phyloP scores from a whole-genome alignment of 2,329 filamentous ascomycete genomes.

The Diaporthe ilicicola region DNA sequence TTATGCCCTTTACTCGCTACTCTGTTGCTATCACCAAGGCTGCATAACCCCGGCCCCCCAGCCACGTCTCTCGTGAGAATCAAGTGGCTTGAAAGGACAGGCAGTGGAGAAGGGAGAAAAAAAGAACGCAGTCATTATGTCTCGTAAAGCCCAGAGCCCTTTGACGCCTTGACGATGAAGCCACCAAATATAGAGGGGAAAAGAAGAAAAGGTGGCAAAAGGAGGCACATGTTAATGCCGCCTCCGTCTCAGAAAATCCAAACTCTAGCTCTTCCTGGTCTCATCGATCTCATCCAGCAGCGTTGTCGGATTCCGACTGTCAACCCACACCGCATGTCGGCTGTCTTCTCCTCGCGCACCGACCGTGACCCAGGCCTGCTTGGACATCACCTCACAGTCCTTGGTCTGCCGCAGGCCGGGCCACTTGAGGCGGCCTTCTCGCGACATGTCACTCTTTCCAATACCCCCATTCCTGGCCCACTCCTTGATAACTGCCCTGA shows the following conservation, averaged over 20 bases:
- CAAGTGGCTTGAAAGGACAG: neutral
- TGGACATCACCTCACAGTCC: conserved; percentile 60
- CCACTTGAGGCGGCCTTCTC: conserved; percentile 65
- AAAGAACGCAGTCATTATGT: conserved; percentile 16
- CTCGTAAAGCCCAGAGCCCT: conserved; percentile 20
- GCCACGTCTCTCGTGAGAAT: neutral
- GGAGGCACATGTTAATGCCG: neutral
- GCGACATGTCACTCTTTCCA: conserved; percentile 70
- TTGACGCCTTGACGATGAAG: neutral
- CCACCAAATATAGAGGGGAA: neutral
- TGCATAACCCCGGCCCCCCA: neutral
- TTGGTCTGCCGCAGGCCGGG: conserved; percentile 65
- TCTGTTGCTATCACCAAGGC: neutral
- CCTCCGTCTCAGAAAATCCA: neutral
- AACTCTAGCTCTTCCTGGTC: conserved; percentile 41
- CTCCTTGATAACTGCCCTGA: conserved; percentile 72
- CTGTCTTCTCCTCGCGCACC: conserved; percentile 69
- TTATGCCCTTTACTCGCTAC: conserved; percentile 27
- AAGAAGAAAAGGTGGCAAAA: neutral
- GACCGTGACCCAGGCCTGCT: conserved; percentile 75
- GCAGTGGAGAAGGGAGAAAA: no score
- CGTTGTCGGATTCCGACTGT: conserved; percentile 61
- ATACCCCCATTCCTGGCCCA: conserved; percentile 77
- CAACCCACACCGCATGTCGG: conserved; percentile 62
- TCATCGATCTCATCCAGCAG: conserved; percentile 64